Base-by-base conservation (phyloP, 2,329 filamentous ascomycete species). In the Xylariaceae sp. region DNA sequence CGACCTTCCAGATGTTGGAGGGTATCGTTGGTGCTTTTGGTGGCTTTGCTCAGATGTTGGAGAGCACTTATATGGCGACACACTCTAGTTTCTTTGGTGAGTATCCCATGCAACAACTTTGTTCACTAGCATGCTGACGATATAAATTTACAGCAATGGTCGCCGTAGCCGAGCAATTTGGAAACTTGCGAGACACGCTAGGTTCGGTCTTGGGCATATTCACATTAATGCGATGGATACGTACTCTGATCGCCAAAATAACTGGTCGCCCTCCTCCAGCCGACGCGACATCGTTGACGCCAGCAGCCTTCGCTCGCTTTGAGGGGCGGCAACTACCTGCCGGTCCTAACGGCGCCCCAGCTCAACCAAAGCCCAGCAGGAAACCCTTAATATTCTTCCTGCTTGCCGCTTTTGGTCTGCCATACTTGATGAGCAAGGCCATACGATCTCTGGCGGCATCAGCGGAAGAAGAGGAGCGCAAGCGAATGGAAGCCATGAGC, bases 51-150 rank as follows among this genome's bases (percentile, higher is more conserved):
- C 93, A 98, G 73, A 98, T 98, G 93, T 77, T 98, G 22, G 93
- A 98, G 71, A 97, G 93, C 73, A 97, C 93, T 10, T 98, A 96
- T 61, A 98, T 98, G 94, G 93, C 94, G 22, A 98, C 93, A 0
- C 93, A 98, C 68, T 96, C 91, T 5, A 95, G 89, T 43, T 98
- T 98, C 69, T 98, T 97, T 62, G 91, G 90, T 95, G 79, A 60
- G 85, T 69, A 12, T 41, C 23, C 33, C 10, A 6, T 12, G 23
- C 12, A 5, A 16, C 22, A 16, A 40, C 27, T 37, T 20, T 22
- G 10, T 41, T 27, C 19, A 16, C 3, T 37, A 2, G 14, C 19
- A 12, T 11, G 22, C 40, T 43, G 33, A 19, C 52, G 53, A 48
- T 53, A 42, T 36, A 42, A 23, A 5, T 45, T 17, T 37, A 33